Conservation (phyloP, 2,329 filamentous ascomycete genomes). For the Ilyonectria destructans region DNA sequence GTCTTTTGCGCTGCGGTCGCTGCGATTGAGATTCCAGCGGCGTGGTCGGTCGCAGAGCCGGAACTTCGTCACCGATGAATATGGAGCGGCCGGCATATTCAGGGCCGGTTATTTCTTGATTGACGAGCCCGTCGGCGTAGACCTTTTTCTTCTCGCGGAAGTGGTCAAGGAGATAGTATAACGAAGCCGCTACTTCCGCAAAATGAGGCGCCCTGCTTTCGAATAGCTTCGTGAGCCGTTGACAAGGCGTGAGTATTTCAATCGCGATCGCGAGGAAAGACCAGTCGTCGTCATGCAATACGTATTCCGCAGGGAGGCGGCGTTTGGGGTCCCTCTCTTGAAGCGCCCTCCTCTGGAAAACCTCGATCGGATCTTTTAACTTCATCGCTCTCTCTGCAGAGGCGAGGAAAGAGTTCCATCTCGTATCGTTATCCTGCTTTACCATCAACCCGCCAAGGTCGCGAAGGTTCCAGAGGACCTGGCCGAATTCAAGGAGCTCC, state of each 20-base stretch:
- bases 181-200: constrained; percentile 10
- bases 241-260: constrained; percentile 12
- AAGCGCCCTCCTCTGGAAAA: constrained; percentile 11
- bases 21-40: constrained; percentile 11
- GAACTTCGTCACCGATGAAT: constrained; percentile 11
- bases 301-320: constrained; percentile 9
- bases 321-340: constrained; percentile 10
- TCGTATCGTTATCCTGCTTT: constrained; percentile 13
- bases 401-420: constrained; percentile 13
- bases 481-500: constrained; percentile 10
- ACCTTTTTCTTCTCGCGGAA: constrained; percentile 7
- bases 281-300: constrained; percentile 10
- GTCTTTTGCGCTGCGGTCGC: constrained; percentile 9
- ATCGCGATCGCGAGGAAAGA: constrained; percentile 13
- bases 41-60: constrained; percentile 11
- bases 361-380: constrained; percentile 11
- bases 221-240: constrained; percentile 13
- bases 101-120: constrained; percentile 8
- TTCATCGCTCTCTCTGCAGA: constrained; percentile 10
- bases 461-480: constrained; percentile 10
- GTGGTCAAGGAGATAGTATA: constrained; percentile 12
- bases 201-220: constrained; percentile 12
- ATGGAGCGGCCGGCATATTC: constrained; percentile 7
- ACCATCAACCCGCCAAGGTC: constrained; percentile 9
- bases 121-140: constrained; percentile 12